Base-by-base conservation (phyloP, 1,284 basidiomycete species). In the Sutorius eximius region DNA sequence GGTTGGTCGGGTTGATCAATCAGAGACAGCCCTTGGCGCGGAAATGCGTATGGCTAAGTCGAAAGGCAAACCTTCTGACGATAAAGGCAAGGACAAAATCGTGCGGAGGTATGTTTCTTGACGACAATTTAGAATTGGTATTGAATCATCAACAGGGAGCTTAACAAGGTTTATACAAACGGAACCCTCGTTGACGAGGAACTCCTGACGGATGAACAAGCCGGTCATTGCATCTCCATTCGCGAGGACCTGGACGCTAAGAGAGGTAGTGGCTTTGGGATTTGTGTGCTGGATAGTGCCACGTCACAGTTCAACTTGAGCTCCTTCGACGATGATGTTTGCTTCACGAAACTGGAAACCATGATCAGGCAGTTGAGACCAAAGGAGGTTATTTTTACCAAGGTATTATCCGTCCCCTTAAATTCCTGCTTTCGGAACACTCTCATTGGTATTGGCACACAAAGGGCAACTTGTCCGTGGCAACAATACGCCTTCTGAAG, bases 221-320 rank as follows among this genome's bases (percentile, higher is more conserved):
- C 93, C 3, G 94, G 92, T 20, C 97, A 99, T 71, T 98, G 95
- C 65, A 83, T 99, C 16, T 87, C 93, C 3, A 87, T 99, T 71
- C 89, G 89, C 53, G 95, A 90, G 63, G 74, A 77, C 22, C 71
- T 75, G 4, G 73, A 76, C 13, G 69, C 66, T 24, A 76, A 78
- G 73, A 60, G 77, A 74, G 37, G 73, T 6, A 80, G 82, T 55
- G 79, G 77, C 18, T 99, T 98, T 69, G 97, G 97, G 2, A 76
- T 98, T 40, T 97, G 94, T 66, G 87, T 95, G n/a, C 75, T 99
- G 63, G 97, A 99, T 70, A 95, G 95, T 55, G 84, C 95, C 8
- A 99, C 97, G 0, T 96, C 95, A 56, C 91, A 98, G 70, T 99
- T 99, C 77, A 91, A 94, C 63, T 71, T 99, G 64, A 90, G 91